Evolutionary conservation across 208 protist species (phyloP).

Genomic region (Tritrichomonas foetus): DNA sequence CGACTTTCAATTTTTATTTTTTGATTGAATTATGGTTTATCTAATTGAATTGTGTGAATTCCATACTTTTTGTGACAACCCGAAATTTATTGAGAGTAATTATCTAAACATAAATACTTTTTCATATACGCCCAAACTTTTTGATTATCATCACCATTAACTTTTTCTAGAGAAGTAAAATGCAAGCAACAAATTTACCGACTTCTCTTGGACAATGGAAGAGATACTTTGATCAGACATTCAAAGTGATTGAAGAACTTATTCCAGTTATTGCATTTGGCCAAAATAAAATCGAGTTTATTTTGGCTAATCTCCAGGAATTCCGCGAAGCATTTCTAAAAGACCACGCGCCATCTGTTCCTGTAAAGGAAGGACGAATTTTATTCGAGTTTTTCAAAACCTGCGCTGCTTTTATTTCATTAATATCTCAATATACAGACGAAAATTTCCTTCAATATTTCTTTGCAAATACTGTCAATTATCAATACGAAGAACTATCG

Average conservation of each 20-base stretch:
- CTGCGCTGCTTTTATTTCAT: not conserved
- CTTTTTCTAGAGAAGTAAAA: no score
- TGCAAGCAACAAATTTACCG: no score
- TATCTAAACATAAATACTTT: no score
- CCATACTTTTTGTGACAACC: no score
- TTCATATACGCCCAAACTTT: no score
- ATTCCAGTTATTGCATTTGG: not conserved
- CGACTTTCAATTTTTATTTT: no score
- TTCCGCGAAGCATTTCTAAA: not conserved
- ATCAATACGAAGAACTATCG: not conserved
- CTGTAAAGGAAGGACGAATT: not conserved
- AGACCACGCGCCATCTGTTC: not conserved
- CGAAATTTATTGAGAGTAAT: no score
- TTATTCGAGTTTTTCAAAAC: constrained; percentile 18
- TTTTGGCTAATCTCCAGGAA: not conserved
- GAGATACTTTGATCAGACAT: no score
- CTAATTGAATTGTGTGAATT: no score
- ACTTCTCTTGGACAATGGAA: no score
- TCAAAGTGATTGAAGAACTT: not conserved
- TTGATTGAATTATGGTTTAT: no score
- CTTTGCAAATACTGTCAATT: not conserved
- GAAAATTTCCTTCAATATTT: not conserved
- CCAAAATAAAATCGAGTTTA: not conserved
- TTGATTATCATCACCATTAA: no score
- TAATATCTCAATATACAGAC: not conserved